phyloP scores from a whole-genome alignment of 768 basidiomycete species.

The Scleroderma citrinum region DNA sequence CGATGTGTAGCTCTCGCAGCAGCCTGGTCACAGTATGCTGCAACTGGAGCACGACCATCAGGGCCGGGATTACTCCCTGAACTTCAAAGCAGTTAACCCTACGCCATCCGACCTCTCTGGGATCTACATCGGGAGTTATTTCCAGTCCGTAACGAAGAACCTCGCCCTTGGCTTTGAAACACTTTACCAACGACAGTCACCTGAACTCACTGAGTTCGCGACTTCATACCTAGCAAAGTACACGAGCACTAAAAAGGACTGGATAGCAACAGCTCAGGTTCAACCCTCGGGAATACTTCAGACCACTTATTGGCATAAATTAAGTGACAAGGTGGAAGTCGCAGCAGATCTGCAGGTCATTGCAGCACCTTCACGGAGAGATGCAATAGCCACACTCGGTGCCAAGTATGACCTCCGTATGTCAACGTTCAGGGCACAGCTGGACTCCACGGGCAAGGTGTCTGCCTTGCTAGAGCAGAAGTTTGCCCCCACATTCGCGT shows the following conservation, averaged over 20 bases:
- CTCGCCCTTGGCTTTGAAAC: constrained; percentile 85
- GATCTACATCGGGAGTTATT: constrained; percentile 85
- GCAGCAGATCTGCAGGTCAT: constrained; percentile 88
- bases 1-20: constrained; percentile 58
- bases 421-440: constrained; percentile 88
- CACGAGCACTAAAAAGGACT: constrained; percentile 63
- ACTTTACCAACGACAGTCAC: constrained; percentile 73
- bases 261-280: constrained; percentile 91
- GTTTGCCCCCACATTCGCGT: constrained; percentile 91
- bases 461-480: constrained; percentile 93
- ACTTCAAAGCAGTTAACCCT: constrained; percentile 87
- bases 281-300: constrained; percentile 80
- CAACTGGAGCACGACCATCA: constrained; percentile 93
- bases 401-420: too few relatives aligned
- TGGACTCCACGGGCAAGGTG: constrained; percentile 94
- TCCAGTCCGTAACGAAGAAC: constrained; percentile 90
- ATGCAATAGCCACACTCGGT: constrained; percentile 90
- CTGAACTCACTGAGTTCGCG: constrained; percentile 61
- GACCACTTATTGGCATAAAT: constrained; percentile 94
- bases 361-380: constrained; percentile 72
- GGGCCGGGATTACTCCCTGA: constrained; percentile 81
- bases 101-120: constrained; percentile 83
- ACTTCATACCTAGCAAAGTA: constrained; percentile 80
- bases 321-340: constrained; percentile 95
- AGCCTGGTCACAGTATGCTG: constrained; percentile 82